Base-by-base conservation (phyloP, 305 asterid species). In the Nicotiana rustica region DNA sequence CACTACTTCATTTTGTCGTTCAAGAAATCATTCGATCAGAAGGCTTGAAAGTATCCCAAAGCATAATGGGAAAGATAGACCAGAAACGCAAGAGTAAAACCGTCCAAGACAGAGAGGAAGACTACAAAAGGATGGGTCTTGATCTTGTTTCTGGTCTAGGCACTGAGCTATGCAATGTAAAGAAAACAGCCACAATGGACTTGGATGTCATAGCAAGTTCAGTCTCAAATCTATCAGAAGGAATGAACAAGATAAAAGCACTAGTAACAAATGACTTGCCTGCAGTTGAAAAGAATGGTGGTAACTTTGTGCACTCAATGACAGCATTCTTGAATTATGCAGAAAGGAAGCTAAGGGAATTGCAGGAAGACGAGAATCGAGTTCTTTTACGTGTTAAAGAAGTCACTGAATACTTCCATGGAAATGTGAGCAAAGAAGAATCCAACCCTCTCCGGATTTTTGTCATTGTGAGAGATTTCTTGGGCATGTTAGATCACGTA, bases 31-130 rank as follows among this genome's bases (percentile, higher is more conserved):
- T 90, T 41, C 92, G 99, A 2, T 91, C 99, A 0, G 99, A 96
- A 81, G 99, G 99, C 13, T 81, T 93, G 25, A 83, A 97, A 52
- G 96, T 91, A 36, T 94, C 99, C 0, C 93, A 96, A 6, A 92
- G 99, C 94, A 96, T 93, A 3, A 92, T 93, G 97, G 98, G 99
- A 3, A 94, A 88, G 90, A 96, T 96, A 84, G 87, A 91, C 6
- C 91, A 84, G 81, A 85, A 81, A 78, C 83, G 84, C 83, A 90
- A 88, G 79, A 84, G 65, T 52, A 66, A 76, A 49, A 91, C 80
- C 65, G 15, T 67, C 2, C 87, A 88, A 62, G 96, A 91, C 44
- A 93, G 89, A 85, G 99, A 94, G 85, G 97, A 92, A 85, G 87
- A 81, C 82, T 94, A 93, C 90, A 85, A 88, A 77, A 89, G 85